A percentile compares a stretch with the other conserved stretches of the same genome.
These are phyloP conservation scores for Clarireedia monteithiana DNA, from an alignment of 2,329 filamentous ascomycete genomes.

Conservation along the genomic window DNA sequence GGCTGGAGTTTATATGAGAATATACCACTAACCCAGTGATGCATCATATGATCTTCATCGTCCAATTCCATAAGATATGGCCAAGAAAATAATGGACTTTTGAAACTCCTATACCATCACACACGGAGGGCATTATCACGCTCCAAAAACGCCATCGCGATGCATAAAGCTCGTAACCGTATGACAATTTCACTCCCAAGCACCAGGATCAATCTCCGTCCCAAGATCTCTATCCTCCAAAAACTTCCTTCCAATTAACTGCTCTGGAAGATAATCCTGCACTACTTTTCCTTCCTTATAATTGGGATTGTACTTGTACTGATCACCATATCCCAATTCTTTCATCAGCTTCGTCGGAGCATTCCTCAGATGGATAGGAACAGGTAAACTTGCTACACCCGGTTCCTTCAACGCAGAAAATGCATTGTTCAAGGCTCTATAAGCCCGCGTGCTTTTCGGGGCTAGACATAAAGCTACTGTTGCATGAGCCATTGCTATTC, in stretches of 20 bases:
- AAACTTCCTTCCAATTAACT: constrained; percentile 62
- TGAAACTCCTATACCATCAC: not conserved
- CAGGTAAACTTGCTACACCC: constrained; percentile 70
- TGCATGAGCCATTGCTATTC: constrained; percentile 85
- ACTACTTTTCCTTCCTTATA: constrained; percentile 73
- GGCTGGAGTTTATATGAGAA: no score
- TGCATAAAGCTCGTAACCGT: constrained; percentile 5
- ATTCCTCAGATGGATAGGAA: constrained; percentile 84
- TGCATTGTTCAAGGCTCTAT: constrained; percentile 74
- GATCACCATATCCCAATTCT: constrained; percentile 79
- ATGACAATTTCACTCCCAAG: constrained; percentile 19
- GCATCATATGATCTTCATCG: no score
- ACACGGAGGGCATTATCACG: not conserved
- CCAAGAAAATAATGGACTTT: not conserved
- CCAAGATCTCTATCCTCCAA: constrained; percentile 76
- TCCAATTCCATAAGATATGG: no score
- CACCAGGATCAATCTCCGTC: constrained; percentile 58
- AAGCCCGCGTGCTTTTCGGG: constrained; percentile 80
- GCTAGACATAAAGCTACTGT: constrained; percentile 73
- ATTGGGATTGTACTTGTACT: constrained; percentile 96
- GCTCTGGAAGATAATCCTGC: constrained; percentile 86
- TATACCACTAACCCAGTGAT: no score
- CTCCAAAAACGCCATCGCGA: constrained; percentile 14
- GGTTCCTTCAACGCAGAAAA: constrained; percentile 74
- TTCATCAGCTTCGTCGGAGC: constrained; percentile 91